Percentiles rank a stretch among this genome's conserved stretches.
These are phyloP conservation scores for Fusarium setosum DNA, from an alignment of 2,329 filamentous ascomycete genomes.

Conservation along the genomic window DNA sequence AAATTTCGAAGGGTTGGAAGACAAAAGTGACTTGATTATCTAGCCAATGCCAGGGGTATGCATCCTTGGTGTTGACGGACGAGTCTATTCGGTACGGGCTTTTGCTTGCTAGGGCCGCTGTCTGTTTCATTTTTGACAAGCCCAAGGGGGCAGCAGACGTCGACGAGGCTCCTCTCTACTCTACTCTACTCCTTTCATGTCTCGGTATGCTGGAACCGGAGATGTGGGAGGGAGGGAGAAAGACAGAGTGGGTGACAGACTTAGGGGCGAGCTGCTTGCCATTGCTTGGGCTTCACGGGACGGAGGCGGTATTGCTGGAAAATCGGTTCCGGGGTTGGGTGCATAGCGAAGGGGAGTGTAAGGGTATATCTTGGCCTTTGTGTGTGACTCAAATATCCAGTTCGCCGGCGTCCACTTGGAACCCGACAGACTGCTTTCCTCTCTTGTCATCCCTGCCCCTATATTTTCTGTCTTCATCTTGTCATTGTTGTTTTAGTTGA, in stretches of 20 bases:
- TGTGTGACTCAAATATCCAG: slow-evolving; percentile 49
- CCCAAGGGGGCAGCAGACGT: slow-evolving; percentile 21
- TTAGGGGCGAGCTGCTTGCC: not conserved
- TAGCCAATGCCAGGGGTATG: slow-evolving; percentile 40
- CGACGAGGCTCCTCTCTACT: slow-evolving; percentile 4
- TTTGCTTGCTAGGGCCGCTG: slow-evolving; percentile 44
- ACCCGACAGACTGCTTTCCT: slow-evolving; percentile 41
- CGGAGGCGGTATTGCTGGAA: slow-evolving; percentile 55
- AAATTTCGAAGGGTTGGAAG: slow-evolving; percentile 51
- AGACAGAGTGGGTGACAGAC: not conserved
- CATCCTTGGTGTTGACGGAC: slow-evolving; percentile 47
- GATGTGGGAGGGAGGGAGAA: not conserved
- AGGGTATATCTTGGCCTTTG: slow-evolving; percentile 53
- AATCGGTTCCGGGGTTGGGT: slow-evolving; percentile 52
- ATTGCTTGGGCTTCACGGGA: slow-evolving; percentile 31
- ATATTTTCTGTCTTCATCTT: slow-evolving; percentile 26
- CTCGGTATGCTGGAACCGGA: not conserved
- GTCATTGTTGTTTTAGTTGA: slow-evolving; percentile 19
- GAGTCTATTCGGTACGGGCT: slow-evolving; percentile 46
- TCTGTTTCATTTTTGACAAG: slow-evolving; percentile 50
- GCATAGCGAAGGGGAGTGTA: slow-evolving; percentile 59
- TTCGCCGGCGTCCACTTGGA: slow-evolving; percentile 43
- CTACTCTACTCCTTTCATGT: not conserved
- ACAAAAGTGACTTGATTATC: slow-evolving; percentile 53
- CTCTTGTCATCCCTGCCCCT: slow-evolving; percentile 36